A percentile compares a stretch with the other conserved stretches of the same genome.
These are phyloP conservation scores for Lasiodiplodia hormozganensis DNA, from an alignment of 2,329 filamentous ascomycete genomes.

Conservation along the genomic window DNA sequence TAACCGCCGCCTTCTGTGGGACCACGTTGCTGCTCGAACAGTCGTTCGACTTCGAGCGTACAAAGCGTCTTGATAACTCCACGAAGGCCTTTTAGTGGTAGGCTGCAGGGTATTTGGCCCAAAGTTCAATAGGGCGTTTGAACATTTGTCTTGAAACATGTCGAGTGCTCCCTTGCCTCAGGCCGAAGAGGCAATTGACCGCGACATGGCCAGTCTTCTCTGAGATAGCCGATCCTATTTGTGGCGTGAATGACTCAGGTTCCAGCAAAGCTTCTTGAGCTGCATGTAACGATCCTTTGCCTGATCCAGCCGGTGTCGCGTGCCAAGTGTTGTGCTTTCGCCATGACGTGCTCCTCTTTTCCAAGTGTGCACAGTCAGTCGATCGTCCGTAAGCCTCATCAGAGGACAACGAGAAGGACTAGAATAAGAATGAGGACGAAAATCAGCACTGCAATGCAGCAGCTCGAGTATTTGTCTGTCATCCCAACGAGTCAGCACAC, in stretches of 20 bases:
- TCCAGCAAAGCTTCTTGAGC: neutral
- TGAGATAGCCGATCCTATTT: neutral
- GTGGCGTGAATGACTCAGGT: neutral
- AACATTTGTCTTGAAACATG: neutral
- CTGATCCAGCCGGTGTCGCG: neutral
- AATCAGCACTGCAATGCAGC: slow-evolving; percentile 89
- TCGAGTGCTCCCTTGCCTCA: neutral
- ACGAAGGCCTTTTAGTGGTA: neutral
- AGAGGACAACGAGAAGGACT: slow-evolving; percentile 74
- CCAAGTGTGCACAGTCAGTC: neutral
- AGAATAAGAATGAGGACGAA: slow-evolving; percentile 86
- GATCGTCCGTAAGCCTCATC: slow-evolving; percentile 41
- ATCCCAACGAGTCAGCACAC: slow-evolving; percentile 3
- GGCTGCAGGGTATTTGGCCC: neutral
- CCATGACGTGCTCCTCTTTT: neutral
- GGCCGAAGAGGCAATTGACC: neutral
- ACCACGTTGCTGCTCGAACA: neutral
- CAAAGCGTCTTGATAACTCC: neutral
- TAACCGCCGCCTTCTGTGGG: neutral
- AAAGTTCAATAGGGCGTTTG: neutral
- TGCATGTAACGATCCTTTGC: neutral
- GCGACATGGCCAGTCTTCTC: neutral
- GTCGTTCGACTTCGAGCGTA: neutral
- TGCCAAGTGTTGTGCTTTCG: neutral
- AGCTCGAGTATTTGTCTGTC: slow-evolving; percentile 76